Evolutionary conservation across 371 early-diverging fungal species (phyloP).

Genomic region (Apophysomyces variabilis): DNA sequence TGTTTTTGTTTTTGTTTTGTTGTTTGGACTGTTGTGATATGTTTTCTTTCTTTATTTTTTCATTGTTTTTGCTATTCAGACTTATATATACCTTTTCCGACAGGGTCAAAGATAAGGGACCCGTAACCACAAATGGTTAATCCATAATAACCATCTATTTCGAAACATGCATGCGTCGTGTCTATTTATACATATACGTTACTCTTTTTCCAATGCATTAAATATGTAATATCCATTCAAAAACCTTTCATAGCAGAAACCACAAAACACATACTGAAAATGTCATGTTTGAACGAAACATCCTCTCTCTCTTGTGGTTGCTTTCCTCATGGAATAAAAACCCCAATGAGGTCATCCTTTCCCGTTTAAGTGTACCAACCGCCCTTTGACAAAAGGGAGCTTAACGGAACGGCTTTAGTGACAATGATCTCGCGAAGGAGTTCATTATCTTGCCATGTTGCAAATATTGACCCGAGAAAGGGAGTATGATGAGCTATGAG

Average conservation of each 20-base stretch:
- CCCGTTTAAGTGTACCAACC: too few relatives aligned
- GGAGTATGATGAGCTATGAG: not conserved
- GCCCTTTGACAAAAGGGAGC: not conserved
- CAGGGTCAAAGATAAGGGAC: not conserved
- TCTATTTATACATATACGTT: constrained; percentile 9
- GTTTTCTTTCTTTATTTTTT: constrained; percentile 6
- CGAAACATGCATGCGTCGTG: constrained; percentile 3
- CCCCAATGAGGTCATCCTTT: too few relatives aligned
- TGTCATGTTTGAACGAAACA: not conserved
- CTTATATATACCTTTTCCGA: constrained; percentile 5
- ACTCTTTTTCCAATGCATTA: not conserved
- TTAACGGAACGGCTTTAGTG: not conserved
- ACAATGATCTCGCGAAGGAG: not conserved
- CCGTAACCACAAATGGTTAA: not conserved
- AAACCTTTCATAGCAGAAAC: too few relatives aligned
- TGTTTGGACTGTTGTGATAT: not conserved
- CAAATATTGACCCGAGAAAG: not conserved
- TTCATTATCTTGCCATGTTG: not conserved
- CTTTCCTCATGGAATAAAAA: too few relatives aligned
- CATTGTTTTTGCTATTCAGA: not conserved
- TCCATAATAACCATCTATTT: constrained; percentile 1
- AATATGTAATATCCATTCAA: not conserved
- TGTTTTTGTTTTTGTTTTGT: constrained; percentile 11
- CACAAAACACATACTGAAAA: not conserved
- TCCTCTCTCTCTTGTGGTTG: too few relatives aligned